Base-by-base conservation (phyloP, 1,284 basidiomycete genomes). In the Meira nashicola region DNA sequence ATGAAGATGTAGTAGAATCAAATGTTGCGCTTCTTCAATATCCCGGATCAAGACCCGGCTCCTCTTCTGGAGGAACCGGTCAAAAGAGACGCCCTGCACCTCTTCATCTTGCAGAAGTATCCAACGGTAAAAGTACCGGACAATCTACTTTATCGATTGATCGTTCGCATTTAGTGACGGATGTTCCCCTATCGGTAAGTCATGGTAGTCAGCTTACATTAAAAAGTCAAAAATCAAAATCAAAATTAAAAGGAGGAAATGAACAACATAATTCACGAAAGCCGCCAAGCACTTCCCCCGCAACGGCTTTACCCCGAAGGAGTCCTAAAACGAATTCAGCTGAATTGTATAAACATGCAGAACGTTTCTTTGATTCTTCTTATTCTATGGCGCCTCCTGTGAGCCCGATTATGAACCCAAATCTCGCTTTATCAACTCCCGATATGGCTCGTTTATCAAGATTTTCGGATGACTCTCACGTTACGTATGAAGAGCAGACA, bases 331-430 rank as follows among this genome's bases (percentile, higher is more conserved):
- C 19, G 21, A 21, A 21, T 14, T 19, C 23, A 14, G 33, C 46
- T 6, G 54, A 62, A 11, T 62, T 71, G n/a, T 70, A 71, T 41
- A 58, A 57, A 15, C 58, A 62, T 8, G 65, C 69, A 10, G 63
- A 63, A 19, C 59, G 63, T 28, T 65, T 60, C 46, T 71, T 71
- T 21, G 55, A 62, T 38, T 25, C 14, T 15, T 21, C 51, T 8
- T 38, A 38, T 21, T 40, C 51, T 4, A 21, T 40, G 19, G 11
- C 51, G 19, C 51, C 51, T 21, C 11, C 51, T 5, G 14, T 43
- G 40, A 33, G 28, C 28, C 40, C 40, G 11, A 15, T 5, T 43
- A 6, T 15, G 40, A 15, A 15, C 11, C 4, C 40, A 43, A 43
- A 15, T 43, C 40, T 43, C 19, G 15, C 40, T 43, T 15, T 33